phyloP scores from a whole-genome alignment of 2,329 filamentous ascomycete genomes.

The Cladobotryum mycophilum region DNA sequence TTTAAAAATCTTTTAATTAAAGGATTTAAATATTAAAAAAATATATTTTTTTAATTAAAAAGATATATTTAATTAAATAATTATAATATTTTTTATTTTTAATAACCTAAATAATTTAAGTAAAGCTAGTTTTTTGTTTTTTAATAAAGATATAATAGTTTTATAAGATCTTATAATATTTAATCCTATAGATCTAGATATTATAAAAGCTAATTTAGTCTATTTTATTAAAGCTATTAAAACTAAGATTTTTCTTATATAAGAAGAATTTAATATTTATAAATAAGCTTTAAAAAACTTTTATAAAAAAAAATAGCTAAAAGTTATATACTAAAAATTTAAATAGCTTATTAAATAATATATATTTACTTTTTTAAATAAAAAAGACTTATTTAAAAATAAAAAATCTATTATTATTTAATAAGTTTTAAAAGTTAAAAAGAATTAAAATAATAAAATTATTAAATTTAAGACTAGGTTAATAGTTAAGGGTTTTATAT shows the following conservation, averaged over 20 bases:
- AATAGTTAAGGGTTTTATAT: background rate
- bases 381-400: background rate
- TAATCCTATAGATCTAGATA: background rate
- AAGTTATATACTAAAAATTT: background rate
- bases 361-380: background rate
- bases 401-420: background rate
- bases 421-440: background rate
- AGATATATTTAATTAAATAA: background rate
- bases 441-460: background rate
- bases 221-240: background rate
- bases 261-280: too few species aligned
- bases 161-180: background rate
- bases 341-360: slow-evolving; percentile 1
- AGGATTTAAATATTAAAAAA: background rate
- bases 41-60: background rate
- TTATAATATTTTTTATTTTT: background rate
- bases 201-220: background rate
- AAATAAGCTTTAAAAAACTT: background rate
- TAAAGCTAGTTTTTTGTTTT: background rate
- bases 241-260: too few species aligned
- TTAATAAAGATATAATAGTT: background rate
- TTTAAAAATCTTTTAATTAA: too few species aligned
- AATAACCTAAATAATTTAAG: background rate
- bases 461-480: background rate
- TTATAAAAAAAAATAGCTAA: background rate